A percentile compares a stretch with the other conserved stretches of the same genome.
These are phyloP conservation scores for Psidium guajava DNA, from an alignment of 345 rosid species.

Conservation along the genomic window DNA sequence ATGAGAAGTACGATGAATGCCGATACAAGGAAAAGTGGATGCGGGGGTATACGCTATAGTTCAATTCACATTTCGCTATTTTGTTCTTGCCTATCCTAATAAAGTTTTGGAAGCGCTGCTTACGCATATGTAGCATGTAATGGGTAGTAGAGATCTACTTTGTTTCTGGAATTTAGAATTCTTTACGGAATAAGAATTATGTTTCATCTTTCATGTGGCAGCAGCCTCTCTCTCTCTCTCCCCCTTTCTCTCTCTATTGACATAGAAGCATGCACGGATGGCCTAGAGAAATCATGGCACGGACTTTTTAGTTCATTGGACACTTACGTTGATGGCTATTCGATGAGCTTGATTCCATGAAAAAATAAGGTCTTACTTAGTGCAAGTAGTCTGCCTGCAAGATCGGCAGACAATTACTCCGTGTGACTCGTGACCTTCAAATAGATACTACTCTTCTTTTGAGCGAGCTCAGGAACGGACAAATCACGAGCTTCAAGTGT, in stretches of 20 bases:
- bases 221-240: background rate
- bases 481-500: background rate
- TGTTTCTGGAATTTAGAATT: slow-evolving; percentile 3
- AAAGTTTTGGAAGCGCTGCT: background rate
- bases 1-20: background rate
- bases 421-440: background rate
- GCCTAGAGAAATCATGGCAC: background rate
- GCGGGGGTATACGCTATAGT: background rate
- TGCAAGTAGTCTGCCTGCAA: background rate
- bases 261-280: background rate
- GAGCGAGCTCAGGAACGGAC: background rate
- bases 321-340: background rate
- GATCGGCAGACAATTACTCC: background rate
- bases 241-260: background rate
- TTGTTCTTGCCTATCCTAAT: background rate
- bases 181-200: background rate
- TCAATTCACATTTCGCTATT: background rate
- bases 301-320: background rate
- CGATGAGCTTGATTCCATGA: background rate
- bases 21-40: background rate
- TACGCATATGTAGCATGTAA: background rate
- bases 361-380: background rate
- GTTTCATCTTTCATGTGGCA: background rate
- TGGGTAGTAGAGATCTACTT: background rate
- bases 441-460: background rate